These are phyloP conservation scores for Clohesyomyces aquaticus DNA, from an alignment of 495 filamentous ascomycete species.

Conservation along the genomic window DNA sequence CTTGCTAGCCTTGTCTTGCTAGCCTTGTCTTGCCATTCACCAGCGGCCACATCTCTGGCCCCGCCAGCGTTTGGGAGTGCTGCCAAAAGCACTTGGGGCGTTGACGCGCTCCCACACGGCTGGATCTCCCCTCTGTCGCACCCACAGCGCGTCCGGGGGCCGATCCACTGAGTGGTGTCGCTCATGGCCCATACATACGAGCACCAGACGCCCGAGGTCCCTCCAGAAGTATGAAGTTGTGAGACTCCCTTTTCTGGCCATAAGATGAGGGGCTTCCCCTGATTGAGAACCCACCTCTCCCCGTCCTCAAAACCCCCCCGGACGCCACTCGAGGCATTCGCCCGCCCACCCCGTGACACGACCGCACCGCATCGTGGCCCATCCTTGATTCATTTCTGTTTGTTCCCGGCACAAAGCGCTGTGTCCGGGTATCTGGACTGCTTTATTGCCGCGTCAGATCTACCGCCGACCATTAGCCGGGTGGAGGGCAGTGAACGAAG, in stretches of 20 bases:
- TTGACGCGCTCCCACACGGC: not conserved
- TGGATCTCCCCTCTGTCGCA: not conserved
- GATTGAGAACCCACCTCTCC: not conserved
- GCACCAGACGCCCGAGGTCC: not conserved
- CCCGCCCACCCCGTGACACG: not conserved
- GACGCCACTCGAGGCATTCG: not conserved
- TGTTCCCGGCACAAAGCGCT: not conserved
- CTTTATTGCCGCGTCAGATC: not conserved
- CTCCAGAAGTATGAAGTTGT: not conserved
- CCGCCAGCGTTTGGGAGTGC: not conserved
- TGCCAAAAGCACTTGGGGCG: not conserved
- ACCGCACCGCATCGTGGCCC: not conserved
- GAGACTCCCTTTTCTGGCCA: not conserved
- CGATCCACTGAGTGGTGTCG: not conserved
- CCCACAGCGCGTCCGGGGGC: not conserved
- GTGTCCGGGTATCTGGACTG: not conserved
- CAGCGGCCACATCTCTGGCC: not conserved
- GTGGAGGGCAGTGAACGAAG: not conserved
- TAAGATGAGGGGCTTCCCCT: not conserved
- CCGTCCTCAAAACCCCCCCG: not conserved
- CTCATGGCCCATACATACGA: not conserved
- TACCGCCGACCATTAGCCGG: conserved; percentile 4
- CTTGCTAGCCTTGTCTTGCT: not conserved
- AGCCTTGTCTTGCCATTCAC: conserved; percentile 3
- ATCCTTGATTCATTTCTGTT: conserved; percentile 1